Base-by-base conservation (phyloP, 805 yeast species). In the Saturnispora hagleri region DNA sequence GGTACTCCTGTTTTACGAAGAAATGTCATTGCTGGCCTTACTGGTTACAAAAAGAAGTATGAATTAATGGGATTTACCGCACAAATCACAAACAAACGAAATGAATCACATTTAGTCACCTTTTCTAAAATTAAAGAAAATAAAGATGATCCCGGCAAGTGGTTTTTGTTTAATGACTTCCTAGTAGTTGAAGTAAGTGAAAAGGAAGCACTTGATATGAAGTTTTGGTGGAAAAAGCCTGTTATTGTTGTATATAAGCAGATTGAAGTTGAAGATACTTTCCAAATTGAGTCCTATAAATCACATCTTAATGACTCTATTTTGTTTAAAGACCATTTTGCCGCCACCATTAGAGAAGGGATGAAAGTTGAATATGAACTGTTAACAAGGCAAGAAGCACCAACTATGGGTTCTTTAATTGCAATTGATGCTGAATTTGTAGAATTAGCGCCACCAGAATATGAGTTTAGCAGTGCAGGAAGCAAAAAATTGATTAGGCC, bases 401-500 rank as follows among this genome's bases (percentile, higher is more conserved):
- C 97, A 0, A 62, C 62, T 20, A 75, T 82, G 0, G 96, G 96
- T 0, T 73, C 87, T 1, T 65, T 89, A 40, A 82, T 91, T 18
- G 99, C 98, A 0, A 84, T 93, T 52, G 99, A 93, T 72, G 97
- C 99, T 0, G 99, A 93, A 66, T 93, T 95, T 73, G 98, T 93
- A 3, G 77, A 82, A 31, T 65, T 90, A 33, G 79, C 81, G 47
- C 86, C 86, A 4, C 97, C 89, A 58, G 80, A 84, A 55, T 77
- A 80, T 43, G 97, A 90, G 61, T 77, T 91, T 46, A 79, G 80
- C 50, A 80, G 83, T 50, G 80, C 80, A 55, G 97, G 98, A 0
- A 61, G 74, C 5, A 82, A 82, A 56, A 75, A 79, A 5, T 66
- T 91, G 35, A 75, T 89, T 5, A 77, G 82, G 53, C 97, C 99